phyloP scores from a whole-genome alignment of 495 filamentous ascomycete species.

The Podospora australis region DNA sequence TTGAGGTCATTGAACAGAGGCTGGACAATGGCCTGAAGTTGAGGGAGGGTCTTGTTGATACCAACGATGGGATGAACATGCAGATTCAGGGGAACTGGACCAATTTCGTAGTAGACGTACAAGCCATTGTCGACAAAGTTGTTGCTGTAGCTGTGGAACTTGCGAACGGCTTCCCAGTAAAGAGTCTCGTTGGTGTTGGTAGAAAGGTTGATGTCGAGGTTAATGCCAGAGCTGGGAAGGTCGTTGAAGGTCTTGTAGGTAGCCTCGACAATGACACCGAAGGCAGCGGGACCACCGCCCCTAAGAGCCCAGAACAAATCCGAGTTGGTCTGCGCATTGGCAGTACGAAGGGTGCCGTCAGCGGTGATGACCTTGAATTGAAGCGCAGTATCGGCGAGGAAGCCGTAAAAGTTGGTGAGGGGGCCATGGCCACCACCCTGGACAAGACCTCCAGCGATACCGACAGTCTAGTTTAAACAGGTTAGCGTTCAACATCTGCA shows the following conservation, averaged over 20 bases:
- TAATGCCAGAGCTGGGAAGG: constrained; percentile 31
- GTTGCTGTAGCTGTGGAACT: constrained; percentile 41
- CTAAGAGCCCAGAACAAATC: constrained; percentile 63
- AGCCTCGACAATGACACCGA: constrained; percentile 48
- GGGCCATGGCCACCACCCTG: constrained; percentile 56
- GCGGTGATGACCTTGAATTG: constrained; percentile 53
- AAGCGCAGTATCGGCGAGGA: constrained; percentile 50
- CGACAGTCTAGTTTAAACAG: constrained; percentile 44
- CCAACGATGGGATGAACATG: constrained; percentile 41
- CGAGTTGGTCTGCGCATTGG: constrained; percentile 41
- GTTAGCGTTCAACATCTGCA: constrained; percentile 26
- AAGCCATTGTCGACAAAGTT: constrained; percentile 36
- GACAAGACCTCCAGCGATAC: constrained; percentile 46
- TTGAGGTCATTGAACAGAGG: constrained; percentile 41
- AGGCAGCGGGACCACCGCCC: constrained; percentile 54
- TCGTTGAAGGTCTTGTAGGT: constrained; percentile 45
- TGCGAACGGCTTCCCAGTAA: constrained; percentile 40
- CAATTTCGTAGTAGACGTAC: constrained; percentile 44
- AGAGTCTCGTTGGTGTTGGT: constrained; percentile 27
- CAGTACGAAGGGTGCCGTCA: constrained; percentile 46
- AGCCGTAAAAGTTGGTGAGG: constrained; percentile 43
- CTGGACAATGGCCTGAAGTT: constrained; percentile 36
- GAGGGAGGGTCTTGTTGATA: constrained; percentile 32
- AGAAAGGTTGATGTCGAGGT: constrained; percentile 34
- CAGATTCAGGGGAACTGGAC: constrained; percentile 19